These are phyloP conservation scores for Puccinellia tenuiflora DNA, from an alignment of 176 grass and related monocot genomes.

Conservation along the genomic window DNA sequence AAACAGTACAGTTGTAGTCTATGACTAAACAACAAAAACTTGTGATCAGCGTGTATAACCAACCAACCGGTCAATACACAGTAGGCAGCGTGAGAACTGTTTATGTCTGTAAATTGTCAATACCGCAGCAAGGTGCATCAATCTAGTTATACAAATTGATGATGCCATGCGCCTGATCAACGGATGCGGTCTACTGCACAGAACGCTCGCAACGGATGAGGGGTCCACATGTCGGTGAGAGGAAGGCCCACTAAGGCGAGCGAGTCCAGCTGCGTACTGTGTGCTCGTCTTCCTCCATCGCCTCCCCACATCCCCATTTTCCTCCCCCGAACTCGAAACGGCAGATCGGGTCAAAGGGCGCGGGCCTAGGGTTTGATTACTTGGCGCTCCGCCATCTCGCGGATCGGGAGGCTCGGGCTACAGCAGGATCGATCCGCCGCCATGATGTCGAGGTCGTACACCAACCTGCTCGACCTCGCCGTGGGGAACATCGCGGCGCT, in stretches of 20 bases:
- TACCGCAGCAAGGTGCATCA: too few relatives aligned
- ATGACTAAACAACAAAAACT: too few relatives aligned
- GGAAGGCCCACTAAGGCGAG: neutral
- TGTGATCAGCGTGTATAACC: too few relatives aligned
- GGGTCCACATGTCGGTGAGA: neutral
- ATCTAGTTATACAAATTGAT: too few relatives aligned
- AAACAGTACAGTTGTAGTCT: too few relatives aligned
- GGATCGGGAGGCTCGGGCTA: slow-evolving; percentile 10
- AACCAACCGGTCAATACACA: too few relatives aligned
- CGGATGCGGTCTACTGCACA: neutral
- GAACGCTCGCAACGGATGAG: rapidly evolving
- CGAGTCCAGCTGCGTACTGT: neutral
- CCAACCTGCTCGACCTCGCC: slow-evolving; percentile 79
- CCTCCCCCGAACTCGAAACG: slow-evolving; percentile 5
- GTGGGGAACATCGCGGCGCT: slow-evolving; percentile 69
- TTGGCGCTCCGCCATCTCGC: neutral
- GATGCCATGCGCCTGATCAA: too few relatives aligned
- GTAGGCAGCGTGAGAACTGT: too few relatives aligned
- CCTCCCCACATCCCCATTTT: slow-evolving; percentile 1
- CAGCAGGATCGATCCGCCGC: neutral
- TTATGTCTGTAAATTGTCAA: too few relatives aligned
- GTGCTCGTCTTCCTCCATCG: slow-evolving; percentile 32
- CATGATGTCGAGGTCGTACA: slow-evolving; percentile 90
- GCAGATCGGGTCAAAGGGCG: slow-evolving; percentile 30
- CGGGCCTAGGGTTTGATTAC: slow-evolving; percentile 28